Base-by-base conservation (phyloP, 176 grass and related monocot genomes). In the Zoysia pacifica region DNA sequence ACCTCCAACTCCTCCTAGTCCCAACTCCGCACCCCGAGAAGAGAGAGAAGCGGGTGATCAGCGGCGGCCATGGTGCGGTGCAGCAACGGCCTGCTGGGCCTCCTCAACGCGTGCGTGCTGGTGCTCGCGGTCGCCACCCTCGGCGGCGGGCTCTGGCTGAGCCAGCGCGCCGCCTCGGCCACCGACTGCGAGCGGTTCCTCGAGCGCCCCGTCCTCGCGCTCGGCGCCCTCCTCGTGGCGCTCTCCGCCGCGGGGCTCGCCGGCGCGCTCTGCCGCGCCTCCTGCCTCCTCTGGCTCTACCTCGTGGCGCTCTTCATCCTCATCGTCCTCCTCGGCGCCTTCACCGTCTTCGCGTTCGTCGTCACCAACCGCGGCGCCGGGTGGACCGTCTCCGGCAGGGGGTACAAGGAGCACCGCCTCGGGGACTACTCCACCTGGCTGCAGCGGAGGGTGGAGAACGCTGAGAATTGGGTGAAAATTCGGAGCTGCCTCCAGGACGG, bases 381-480 rank as follows among this genome's bases (percentile, higher is more conserved):
- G 0, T 79, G 89, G 70, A 84, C 62, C 62, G 84, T 88, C 43
- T 99, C 86, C 12, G 86, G 72, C 0, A 65, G 91, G 5, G 92
- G 92, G 0, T 99, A 86, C 75, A 93, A 69, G 88, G 96, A 99
- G 86, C 95, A 99, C 80, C 86, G 80, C 56, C 90, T 99, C 40
- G 92, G 86, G 6, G 96, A 93, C 45, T 95, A 95, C 80, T 99
- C 90, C 46, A 91, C 86, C 19, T 99, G 96, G 96, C 84, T 99
- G 9, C 90, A 90, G 85, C 64, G 90, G 67, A 83, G 96, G 84
- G 93, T 99, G 9, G 89, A 85, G 69, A 79, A 74, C 67, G 11
- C 46, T 1, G 35, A 11, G 36, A 99, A 94, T 43, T 99, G 96
- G 96, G 85, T 71, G 16, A 87, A 80, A 84, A 93, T 99, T 68